These are phyloP conservation scores for Arthrobotrys pseudoclavata DNA, from an alignment of 2,329 filamentous ascomycete species.

Conservation along the genomic window DNA sequence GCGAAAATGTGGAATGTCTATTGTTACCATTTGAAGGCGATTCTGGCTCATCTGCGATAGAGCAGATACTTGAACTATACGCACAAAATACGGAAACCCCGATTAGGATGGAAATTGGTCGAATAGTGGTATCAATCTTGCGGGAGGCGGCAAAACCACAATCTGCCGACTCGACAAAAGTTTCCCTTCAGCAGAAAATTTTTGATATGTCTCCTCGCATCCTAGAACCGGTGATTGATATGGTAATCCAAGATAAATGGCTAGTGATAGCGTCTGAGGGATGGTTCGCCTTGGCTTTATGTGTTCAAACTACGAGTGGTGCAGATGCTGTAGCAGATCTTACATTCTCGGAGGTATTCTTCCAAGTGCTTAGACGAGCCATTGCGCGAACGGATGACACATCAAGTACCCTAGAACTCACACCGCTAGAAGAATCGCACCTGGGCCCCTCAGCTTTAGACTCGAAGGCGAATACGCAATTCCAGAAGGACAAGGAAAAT, in stretches of 20 bases:
- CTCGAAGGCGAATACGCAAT: background rate
- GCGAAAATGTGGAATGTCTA: constrained; percentile 66
- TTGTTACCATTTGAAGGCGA: constrained; percentile 65
- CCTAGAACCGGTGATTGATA: constrained; percentile 66
- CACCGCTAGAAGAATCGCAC: background rate
- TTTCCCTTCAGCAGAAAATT: constrained; percentile 64
- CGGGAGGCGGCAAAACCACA: constrained; percentile 65
- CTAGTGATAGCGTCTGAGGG: constrained; percentile 69
- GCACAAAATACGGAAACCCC: constrained; percentile 67
- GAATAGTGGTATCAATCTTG: constrained; percentile 68
- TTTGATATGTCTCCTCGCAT: constrained; percentile 65
- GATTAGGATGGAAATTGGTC: constrained; percentile 69
- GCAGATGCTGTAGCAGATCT: constrained; percentile 15
- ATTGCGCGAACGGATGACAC: background rate
- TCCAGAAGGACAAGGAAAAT: constrained; percentile 43
- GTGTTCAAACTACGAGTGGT: constrained; percentile 64
- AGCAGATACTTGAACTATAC: constrained; percentile 66
- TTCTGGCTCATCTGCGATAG: constrained; percentile 57
- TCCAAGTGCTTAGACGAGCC: constrained; percentile 8
- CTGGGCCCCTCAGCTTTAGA: background rate
- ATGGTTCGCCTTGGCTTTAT: constrained; percentile 69
- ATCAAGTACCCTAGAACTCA: background rate
- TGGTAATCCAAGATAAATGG: constrained; percentile 69
- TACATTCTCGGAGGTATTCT: constrained; percentile 29
- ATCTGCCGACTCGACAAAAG: constrained; percentile 62